phyloP scores from a whole-genome alignment of 768 basidiomycete genomes.

The Hypholoma fasciculare region DNA sequence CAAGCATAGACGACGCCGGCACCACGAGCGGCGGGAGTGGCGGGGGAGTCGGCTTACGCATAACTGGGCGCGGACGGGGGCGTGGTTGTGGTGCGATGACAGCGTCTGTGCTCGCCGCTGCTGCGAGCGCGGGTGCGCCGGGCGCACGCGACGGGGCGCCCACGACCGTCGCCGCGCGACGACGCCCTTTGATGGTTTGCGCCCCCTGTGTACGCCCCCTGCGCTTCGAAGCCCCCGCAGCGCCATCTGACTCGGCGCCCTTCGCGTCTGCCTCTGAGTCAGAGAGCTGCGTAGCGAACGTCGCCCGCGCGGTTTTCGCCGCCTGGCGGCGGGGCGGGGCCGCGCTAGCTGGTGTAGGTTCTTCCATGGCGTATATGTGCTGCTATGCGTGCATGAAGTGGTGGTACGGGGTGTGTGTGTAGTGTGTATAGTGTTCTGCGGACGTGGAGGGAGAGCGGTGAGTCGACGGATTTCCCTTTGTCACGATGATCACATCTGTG shows the following conservation, averaged over 20 bases:
- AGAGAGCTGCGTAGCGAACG: constrained; percentile 30
- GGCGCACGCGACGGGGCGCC: neutral
- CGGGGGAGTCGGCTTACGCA: neutral
- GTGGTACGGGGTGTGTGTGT: neutral
- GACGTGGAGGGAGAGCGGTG: neutral
- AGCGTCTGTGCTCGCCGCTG: neutral
- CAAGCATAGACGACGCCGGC: neutral
- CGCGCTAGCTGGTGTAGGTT: neutral
- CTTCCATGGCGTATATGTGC: neutral
- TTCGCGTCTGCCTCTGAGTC: constrained; percentile 14
- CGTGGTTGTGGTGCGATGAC: neutral
- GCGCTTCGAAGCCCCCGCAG: constrained; percentile 13
- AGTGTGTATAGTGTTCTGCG: neutral
- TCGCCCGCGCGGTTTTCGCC: constrained; percentile 29
- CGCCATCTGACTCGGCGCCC: neutral
- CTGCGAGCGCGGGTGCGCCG: neutral
- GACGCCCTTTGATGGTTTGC: neutral
- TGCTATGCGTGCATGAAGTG: neutral
- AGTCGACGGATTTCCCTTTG: neutral
- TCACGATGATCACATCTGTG: neutral
- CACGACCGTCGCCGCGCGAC: neutral
- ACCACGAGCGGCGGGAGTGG: constrained; percentile 1
- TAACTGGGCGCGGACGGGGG: neutral
- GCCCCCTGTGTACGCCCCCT: neutral
- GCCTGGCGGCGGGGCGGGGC: constrained; percentile 30